Evolutionary conservation across 768 basidiomycete genomes (phyloP).

Genomic region (Leccinum uliginosum): DNA sequence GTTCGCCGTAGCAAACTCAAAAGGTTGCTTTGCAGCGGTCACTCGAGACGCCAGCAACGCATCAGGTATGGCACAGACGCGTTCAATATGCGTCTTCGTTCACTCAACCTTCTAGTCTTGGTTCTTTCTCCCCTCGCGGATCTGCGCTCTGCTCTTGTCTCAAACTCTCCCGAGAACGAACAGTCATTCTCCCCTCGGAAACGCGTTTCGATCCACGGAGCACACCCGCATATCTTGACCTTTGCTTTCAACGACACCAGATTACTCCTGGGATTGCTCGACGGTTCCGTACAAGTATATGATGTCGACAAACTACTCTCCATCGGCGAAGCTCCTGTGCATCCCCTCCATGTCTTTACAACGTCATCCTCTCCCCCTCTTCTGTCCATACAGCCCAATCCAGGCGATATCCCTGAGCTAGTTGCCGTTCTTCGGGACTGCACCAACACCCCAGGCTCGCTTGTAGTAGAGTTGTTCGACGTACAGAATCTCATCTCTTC

Average conservation of each 20-base stretch:
- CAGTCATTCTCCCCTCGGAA: slow-evolving; percentile 50
- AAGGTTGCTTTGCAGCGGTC: slow-evolving; percentile 70
- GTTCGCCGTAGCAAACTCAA: slow-evolving; percentile 55
- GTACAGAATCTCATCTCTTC: slow-evolving; percentile 42
- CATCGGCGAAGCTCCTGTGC: slow-evolving; percentile 36
- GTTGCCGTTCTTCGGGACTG: slow-evolving; percentile 55
- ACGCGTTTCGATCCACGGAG: slow-evolving; percentile 39
- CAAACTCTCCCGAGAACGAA: slow-evolving; percentile 36
- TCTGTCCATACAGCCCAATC: slow-evolving; percentile 60
- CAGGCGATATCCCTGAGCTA: slow-evolving; percentile 52
- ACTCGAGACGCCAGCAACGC: slow-evolving; percentile 31
- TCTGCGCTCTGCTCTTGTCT: slow-evolving; percentile 50
- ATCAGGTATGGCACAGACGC: slow-evolving; percentile 33
- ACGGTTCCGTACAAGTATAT: slow-evolving; percentile 58
- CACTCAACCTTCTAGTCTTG: slow-evolving; percentile 40
- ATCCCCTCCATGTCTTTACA: slow-evolving; percentile 47
- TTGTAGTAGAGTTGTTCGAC: slow-evolving; percentile 58
- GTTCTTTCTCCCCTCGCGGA: slow-evolving; percentile 57
- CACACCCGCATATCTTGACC: slow-evolving; percentile 48
- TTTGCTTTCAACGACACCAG: slow-evolving; percentile 60
- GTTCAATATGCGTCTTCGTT: neutral
- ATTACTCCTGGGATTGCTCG: slow-evolving; percentile 53
- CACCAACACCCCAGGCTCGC: slow-evolving; percentile 30
- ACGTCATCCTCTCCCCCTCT: slow-evolving; percentile 41
- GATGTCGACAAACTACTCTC: slow-evolving; percentile 52